Percentiles rank a stretch among this genome's conserved stretches.
phyloP scores from a whole-genome alignment of 106 monocot species.

The Agapanthus africanus region DNA sequence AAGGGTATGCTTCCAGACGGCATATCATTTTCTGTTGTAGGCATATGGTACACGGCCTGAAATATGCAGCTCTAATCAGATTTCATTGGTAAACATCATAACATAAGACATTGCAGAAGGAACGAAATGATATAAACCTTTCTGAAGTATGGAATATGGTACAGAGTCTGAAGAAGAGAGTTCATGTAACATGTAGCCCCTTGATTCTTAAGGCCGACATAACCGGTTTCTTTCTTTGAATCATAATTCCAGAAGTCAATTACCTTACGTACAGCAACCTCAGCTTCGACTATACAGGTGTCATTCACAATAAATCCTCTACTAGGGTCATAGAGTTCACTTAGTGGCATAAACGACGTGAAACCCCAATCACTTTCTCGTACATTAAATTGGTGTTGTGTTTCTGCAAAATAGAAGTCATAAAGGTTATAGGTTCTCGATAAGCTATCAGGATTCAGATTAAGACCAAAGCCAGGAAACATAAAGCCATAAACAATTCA shows the following conservation, averaged over 20 bases:
- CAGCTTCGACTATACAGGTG: slow-evolving; percentile 86
- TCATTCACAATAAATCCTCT: slow-evolving; percentile 92
- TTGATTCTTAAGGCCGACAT: slow-evolving; percentile 93
- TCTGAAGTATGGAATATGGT: slow-evolving; percentile 79
- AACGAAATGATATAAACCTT: too few relatives aligned
- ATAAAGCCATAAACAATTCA: not conserved
- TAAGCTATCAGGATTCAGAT: not conserved
- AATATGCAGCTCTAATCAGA: too few relatives aligned
- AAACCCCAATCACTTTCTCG: slow-evolving; percentile 99
- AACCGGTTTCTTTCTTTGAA: slow-evolving; percentile 90
- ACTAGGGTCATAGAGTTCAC: slow-evolving; percentile 79
- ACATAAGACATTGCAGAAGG: too few relatives aligned
- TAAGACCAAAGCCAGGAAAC: not conserved
- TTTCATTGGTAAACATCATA: too few relatives aligned
- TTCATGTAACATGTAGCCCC: slow-evolving; percentile 99
- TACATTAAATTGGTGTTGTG: slow-evolving; percentile 91
- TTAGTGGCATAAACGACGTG: slow-evolving; percentile 95
- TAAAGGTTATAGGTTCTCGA: too few relatives aligned
- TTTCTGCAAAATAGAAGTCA: slow-evolving; percentile 55
- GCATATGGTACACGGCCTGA: slow-evolving; percentile 55
- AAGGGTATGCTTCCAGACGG: slow-evolving; percentile 85
- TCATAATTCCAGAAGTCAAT: slow-evolving; percentile 76
- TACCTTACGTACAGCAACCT: slow-evolving; percentile 83
- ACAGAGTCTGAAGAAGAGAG: slow-evolving; percentile 88
- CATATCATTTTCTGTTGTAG: slow-evolving; percentile 89